These are phyloP conservation scores for Phragmites australis DNA, from an alignment of 176 grass and related monocot species.

Conservation along the genomic window DNA sequence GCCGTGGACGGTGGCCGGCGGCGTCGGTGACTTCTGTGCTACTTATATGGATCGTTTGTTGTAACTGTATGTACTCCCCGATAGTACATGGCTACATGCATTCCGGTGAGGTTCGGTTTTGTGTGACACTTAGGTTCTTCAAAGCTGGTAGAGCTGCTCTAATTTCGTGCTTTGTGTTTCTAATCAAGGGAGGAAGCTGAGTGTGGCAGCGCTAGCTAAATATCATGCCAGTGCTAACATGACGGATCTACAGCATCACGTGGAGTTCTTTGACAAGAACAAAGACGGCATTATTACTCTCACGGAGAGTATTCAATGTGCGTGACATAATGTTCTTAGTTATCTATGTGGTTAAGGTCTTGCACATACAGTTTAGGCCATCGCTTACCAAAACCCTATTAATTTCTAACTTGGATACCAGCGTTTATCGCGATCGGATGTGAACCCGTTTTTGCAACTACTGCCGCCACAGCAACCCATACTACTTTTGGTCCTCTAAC, in stretches of 20 bases:
- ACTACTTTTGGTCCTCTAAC: constrained; percentile 42
- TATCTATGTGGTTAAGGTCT: background rate
- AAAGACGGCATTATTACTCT: constrained; percentile 60
- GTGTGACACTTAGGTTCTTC: background rate
- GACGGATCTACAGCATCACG: constrained; percentile 40
- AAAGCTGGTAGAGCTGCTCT: background rate
- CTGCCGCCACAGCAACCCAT: constrained; percentile 30
- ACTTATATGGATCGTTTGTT: background rate
- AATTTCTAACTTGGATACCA: too few relatives aligned
- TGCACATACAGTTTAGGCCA: too few relatives aligned
- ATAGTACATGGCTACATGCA: background rate
- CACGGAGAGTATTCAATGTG: constrained; percentile 57
- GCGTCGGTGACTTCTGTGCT: background rate
- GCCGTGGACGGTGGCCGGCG: background rate
- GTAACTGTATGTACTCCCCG: background rate
- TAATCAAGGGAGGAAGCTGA: background rate
- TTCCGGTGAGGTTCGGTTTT: background rate
- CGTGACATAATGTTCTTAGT: background rate
- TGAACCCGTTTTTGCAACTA: constrained; percentile 22
- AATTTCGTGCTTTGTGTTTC: background rate
- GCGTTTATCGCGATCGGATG: constrained; percentile 47
- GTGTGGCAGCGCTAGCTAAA: background rate
- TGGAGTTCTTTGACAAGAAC: constrained; percentile 61
- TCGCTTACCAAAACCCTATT: too few relatives aligned
- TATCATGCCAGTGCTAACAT: background rate